Evolutionary conservation across 2,329 filamentous ascomycete species (phyloP), one percentile per base, ranked within the genome.

Genomic region (Ophiostoma pallidulum): DNA sequence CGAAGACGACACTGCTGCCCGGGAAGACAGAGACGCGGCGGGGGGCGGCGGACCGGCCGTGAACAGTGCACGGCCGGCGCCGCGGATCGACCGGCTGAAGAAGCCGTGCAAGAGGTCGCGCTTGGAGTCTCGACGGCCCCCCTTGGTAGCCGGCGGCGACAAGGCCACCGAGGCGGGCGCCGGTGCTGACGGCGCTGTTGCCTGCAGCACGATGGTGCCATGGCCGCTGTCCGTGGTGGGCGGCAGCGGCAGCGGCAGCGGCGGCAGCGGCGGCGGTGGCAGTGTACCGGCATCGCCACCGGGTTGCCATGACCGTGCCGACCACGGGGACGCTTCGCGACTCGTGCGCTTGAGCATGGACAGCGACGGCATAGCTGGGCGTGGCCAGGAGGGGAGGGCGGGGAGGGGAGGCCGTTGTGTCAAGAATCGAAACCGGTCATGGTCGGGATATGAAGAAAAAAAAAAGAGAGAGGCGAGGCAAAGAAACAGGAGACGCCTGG

Each of bases 291-390:
- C 32, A 35, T 41, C 29, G 18, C 16, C 10, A 7, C n/a, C 13
- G 24, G 8, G 10, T 19, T 51, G 31, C 40, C 47, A 39, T 35
- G 49, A 31, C 51, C 31, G 38, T 31, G 18, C 13, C 18, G 50
- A 48, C 52, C 51, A 51, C 12, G 52, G 22, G 10, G 47, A 37
- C 5, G 19, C 40, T 47, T 54, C 52, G 48, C 55, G 56, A 3
- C 55, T 55, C 35, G 57, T 57, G 45, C 60, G 58, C 44, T 58
- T 60, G 47, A 61, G 54, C 8, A 60, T 55, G 22, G 60, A 60
- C 33, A 65, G 57, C 16, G 60, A 60, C 33, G 61, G 62, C 62
- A 65, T 66, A 33, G 50, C 37, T 12, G 22, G 32, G 33, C 14
- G 7, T 20, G 31, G 4, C 7, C 8, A 20, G 12, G 4, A 32